These are phyloP conservation scores for Podospora anserina DNA, from an alignment of 495 filamentous ascomycete species.

Conservation along the genomic window DNA sequence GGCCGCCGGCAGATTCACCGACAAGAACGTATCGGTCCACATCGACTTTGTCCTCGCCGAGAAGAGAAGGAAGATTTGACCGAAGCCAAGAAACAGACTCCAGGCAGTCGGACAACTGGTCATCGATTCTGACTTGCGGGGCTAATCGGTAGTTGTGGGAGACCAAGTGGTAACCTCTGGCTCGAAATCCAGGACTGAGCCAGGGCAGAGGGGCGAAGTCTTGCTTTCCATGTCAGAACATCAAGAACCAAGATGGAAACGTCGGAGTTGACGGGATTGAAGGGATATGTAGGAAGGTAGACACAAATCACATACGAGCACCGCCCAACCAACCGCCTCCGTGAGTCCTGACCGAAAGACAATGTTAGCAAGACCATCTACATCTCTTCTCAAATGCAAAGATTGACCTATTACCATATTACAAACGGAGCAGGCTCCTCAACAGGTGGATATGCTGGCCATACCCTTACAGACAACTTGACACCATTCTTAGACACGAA, in stretches of 20 bases:
- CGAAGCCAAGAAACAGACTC: slow-evolving; percentile 26
- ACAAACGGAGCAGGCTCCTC: slow-evolving; percentile 23
- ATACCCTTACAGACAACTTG: slow-evolving; percentile 24
- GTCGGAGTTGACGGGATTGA: not conserved
- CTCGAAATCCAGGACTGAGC: slow-evolving; percentile 26
- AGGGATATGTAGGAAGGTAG: not conserved
- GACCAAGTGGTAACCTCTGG: slow-evolving; percentile 30
- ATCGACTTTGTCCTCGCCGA: slow-evolving; percentile 27
- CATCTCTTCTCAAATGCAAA: not conserved
- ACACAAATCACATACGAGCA: slow-evolving; percentile 14
- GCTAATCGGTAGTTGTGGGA: slow-evolving; percentile 35
- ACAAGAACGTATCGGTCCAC: slow-evolving; percentile 28
- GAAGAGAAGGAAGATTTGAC: slow-evolving; percentile 19
- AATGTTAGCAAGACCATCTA: not conserved
- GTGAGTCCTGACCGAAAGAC: slow-evolving; percentile 22
- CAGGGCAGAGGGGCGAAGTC: slow-evolving; percentile 25
- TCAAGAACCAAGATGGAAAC: not conserved
- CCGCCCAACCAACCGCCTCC: slow-evolving; percentile 32
- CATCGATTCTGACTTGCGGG: slow-evolving; percentile 26
- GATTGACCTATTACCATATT: slow-evolving; percentile 12
- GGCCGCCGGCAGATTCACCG: slow-evolving; percentile 32
- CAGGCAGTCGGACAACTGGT: slow-evolving; percentile 31
- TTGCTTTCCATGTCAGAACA: not conserved
- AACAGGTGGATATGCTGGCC: slow-evolving; percentile 23
- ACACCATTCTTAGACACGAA: slow-evolving; percentile 20